Percentiles rank a stretch among this genome's conserved stretches.
These are phyloP conservation scores for Xylariaceae sp. DNA, from an alignment of 2,329 filamentous ascomycete species.

Conservation along the genomic window DNA sequence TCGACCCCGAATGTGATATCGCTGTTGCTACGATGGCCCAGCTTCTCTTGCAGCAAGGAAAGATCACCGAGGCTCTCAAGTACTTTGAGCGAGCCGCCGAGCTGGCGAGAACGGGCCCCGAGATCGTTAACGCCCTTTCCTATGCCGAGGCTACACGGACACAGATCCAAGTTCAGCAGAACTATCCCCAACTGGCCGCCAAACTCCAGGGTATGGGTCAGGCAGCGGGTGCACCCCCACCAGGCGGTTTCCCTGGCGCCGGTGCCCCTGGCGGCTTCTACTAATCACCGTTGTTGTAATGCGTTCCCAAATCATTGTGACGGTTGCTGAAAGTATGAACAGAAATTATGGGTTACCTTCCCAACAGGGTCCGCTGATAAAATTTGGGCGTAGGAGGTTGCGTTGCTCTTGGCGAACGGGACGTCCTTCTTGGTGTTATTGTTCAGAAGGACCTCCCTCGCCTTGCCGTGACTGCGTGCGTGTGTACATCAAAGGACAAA, in stretches of 20 bases:
- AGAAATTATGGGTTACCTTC: too few species aligned
- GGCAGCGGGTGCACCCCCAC: conserved; percentile 22
- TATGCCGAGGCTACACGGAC: conserved; percentile 97
- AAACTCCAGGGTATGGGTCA: conserved; percentile 57
- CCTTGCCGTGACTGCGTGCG: too few species aligned
- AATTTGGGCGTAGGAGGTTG: too few species aligned
- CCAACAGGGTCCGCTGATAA: too few species aligned
- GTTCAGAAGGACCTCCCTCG: too few species aligned
- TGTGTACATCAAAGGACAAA: too few species aligned
- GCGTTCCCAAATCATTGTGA: too few species aligned
- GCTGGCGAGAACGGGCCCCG: conserved; percentile 86
- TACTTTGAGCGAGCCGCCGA: conserved; percentile 97
- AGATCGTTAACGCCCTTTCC: conserved; percentile 92
- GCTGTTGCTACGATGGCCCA: conserved; percentile 98
- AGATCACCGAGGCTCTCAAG: conserved; percentile 87
- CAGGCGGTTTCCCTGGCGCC: conserved; percentile 22
- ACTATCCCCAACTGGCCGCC: conserved; percentile 73
- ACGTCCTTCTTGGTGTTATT: too few species aligned
- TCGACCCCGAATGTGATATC: conserved; percentile 98
- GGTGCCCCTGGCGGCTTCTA: too few species aligned
- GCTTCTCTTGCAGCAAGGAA: conserved; percentile 93
- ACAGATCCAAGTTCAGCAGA: conserved; percentile 86
- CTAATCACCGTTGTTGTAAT: too few species aligned
- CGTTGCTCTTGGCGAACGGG: too few species aligned
- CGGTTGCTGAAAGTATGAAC: too few species aligned